Evolutionary conservation across 1,139 yeast genomes (phyloP).

Genomic region (Geotrichum citri-aurantii): DNA sequence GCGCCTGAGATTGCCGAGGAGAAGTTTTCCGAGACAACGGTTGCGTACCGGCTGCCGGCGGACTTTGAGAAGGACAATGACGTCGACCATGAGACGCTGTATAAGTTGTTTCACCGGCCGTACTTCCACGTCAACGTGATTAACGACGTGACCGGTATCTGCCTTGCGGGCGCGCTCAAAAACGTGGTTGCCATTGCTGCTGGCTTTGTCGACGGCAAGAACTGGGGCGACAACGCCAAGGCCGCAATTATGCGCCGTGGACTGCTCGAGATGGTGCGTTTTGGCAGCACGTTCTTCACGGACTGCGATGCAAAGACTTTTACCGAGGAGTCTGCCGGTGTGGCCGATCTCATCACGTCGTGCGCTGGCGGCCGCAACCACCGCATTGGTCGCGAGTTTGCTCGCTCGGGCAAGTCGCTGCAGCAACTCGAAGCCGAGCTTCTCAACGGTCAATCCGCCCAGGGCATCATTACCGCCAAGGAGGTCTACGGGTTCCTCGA

Average conservation of each 20-base stretch:
- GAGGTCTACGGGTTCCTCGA: slow-evolving; percentile 83
- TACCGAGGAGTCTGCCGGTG: slow-evolving; percentile 92
- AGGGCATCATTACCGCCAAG: slow-evolving; percentile 81
- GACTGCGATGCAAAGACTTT: slow-evolving; percentile 69
- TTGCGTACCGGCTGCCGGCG: slow-evolving; percentile 56
- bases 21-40: slow-evolving; percentile 93
- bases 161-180: slow-evolving; percentile 91
- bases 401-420: slow-evolving; percentile 65
- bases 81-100: slow-evolving; percentile 60
- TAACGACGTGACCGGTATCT: slow-evolving; percentile 87
- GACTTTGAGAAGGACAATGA: slow-evolving; percentile 65
- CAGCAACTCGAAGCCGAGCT: slow-evolving; percentile 74
- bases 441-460: slow-evolving; percentile 90
- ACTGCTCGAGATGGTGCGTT: slow-evolving; percentile 75
- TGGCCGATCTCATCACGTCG: slow-evolving; percentile 92
- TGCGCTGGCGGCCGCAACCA: slow-evolving; percentile 96
- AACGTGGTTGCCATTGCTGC: slow-evolving; percentile 90
- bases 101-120: slow-evolving; percentile 83
- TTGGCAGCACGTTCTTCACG: slow-evolving; percentile 71
- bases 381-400: slow-evolving; percentile 61
- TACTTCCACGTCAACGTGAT: slow-evolving; percentile 91
- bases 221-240: slow-evolving; percentile 98
- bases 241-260: slow-evolving; percentile 96
- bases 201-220: slow-evolving; percentile 91
- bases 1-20: slow-evolving; percentile 93